Evolutionary conservation across 306 rosid genomes (phyloP), one percentile per base, ranked within the genome.

Genomic region (Cucumis hystrix): DNA sequence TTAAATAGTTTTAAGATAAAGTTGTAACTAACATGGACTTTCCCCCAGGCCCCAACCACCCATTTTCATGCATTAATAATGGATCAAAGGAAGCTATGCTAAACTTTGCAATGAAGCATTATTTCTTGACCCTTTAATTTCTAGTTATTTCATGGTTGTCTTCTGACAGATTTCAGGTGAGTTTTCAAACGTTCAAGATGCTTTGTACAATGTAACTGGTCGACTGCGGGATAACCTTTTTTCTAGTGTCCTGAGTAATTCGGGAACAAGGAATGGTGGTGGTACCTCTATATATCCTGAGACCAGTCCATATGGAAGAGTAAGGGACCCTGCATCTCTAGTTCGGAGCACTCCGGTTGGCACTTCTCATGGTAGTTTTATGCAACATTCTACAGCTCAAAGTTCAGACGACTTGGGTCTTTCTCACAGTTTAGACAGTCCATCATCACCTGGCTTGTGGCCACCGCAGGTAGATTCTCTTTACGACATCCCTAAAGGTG

Each of bases 141-240:
- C 2, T 47, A 37, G 75, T 8, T 82, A 28, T 79, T 79, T 10
- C 57, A 66, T 66, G 35, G 47, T 65, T 75, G 49, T 59, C 20
- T 18, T 57, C 33, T 79, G 77, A 81, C 93, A 95, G 99, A 89
- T 95, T 84, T 88, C 92, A 39, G 99, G 99, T 55, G 90, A 89
- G 76, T 89, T 89, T 86, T 79, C 96, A 54, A 89, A 82, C 77
- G 99, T 95, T 81, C 99, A 91, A 89, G 99, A 95, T 83, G 99
- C 99, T 47, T 85, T 92, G 74, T 95, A 92, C 85, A 88, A 91
- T 83, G 88, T 87, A 75, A 95, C 97, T 79, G 97, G 99, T 79
- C 91, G 97, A 82, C 80, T 95, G 77, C 89, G 99, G 77, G 97
- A 95, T 81, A 89, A 95, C 84, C 80, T 95, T 74, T 86, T 95